These are phyloP conservation scores for Fusarium pseudocircinatum DNA, from an alignment of 2,329 filamentous ascomycete genomes.

Conservation along the genomic window DNA sequence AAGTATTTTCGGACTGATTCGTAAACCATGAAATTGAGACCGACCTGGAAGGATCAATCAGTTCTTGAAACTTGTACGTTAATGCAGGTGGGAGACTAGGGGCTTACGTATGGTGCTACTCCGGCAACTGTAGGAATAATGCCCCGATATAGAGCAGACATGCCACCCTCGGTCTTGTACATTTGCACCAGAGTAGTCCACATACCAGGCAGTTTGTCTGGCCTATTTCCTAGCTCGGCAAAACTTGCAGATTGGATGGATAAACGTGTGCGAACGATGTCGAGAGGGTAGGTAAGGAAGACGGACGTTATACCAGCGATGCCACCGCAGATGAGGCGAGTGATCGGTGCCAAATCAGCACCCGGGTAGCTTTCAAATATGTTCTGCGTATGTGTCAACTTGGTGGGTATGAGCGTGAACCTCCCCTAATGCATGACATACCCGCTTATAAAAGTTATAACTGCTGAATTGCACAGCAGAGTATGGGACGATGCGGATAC, in stretches of 20 bases:
- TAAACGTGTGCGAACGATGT: constrained; percentile 94
- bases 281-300: constrained; percentile 92
- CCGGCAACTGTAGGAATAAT: constrained; percentile 94
- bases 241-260: constrained; percentile 99
- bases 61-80: background rate
- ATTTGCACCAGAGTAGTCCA: constrained; percentile 83
- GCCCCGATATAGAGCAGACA: constrained; percentile 88
- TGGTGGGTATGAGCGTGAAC: background rate
- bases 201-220: constrained; percentile 86
- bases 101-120: constrained; percentile 86
- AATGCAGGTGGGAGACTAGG: background rate
- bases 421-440: constrained; percentile 53
- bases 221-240: constrained; percentile 72
- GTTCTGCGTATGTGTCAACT: constrained; percentile 53
- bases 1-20: constrained; percentile 86
- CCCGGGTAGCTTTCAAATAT: constrained; percentile 82
- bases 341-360: constrained; percentile 75
- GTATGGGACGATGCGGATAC: constrained; percentile 97
- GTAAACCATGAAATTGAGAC: constrained; percentile 98
- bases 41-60: constrained; percentile 67
- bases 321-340: constrained; percentile 88
- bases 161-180: constrained; percentile 90
- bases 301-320: constrained; percentile 95
- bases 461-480: constrained; percentile 98
- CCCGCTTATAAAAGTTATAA: constrained; percentile 96